Conservation (phyloP, 176 grass and related monocot species). For the Cymbopogon citratus region DNA sequence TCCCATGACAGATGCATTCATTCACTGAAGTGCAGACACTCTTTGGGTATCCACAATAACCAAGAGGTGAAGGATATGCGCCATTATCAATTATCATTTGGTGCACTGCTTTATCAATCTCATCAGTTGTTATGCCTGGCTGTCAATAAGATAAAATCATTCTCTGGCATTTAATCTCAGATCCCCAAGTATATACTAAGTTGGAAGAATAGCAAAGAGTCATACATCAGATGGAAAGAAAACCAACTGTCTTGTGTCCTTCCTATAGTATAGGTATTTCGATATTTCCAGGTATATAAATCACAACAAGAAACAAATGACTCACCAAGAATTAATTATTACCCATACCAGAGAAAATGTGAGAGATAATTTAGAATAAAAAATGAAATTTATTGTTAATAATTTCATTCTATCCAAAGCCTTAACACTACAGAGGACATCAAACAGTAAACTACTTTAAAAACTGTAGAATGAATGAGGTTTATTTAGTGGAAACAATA, state of each 20-base stretch:
- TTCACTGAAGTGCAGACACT: conserved; percentile 96
- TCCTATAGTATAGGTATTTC: background rate
- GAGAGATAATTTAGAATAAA: background rate
- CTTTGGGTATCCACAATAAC: conserved; percentile 88
- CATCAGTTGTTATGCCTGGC: conserved; percentile 91
- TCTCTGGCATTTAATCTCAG: conserved; percentile 16
- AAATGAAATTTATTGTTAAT: background rate
- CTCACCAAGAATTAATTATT: background rate
- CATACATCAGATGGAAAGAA: conserved; percentile 21
- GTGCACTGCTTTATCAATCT: conserved; percentile 96
- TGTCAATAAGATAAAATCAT: conserved; percentile 50
- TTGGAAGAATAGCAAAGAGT: background rate
- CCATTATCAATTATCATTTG: conserved; percentile 89
- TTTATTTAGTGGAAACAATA: conserved; percentile 10
- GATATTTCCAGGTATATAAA: conserved; percentile 6
- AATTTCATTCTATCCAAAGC: background rate
- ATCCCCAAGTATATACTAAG: background rate
- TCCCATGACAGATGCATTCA: conserved; percentile 97
- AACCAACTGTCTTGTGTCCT: background rate
- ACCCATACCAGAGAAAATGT: background rate
- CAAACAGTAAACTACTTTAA: background rate
- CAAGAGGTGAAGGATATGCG: conserved; percentile 92
- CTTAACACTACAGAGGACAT: background rate
- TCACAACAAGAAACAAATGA: conserved; percentile 1
- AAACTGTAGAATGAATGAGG: background rate